Base-by-base conservation (phyloP, 768 basidiomycete species). In the Kondoa malvinella region DNA sequence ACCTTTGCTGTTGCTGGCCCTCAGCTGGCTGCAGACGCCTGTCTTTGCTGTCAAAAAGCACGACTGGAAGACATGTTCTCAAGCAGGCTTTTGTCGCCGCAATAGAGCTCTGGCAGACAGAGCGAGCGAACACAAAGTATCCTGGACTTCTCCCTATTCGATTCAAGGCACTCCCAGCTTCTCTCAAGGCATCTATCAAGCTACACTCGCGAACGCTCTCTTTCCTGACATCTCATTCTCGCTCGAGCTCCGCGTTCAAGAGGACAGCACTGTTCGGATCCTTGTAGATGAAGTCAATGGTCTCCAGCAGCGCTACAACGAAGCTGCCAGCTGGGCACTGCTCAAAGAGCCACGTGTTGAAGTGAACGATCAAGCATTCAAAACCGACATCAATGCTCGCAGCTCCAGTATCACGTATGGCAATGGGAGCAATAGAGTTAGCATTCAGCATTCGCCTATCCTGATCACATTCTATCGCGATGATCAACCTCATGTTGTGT, bases 51-150 rank as follows among this genome's bases (percentile, higher is more conserved):
- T 80, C 71, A 81, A 81, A 79, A 79, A 81, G 25, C 82, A 86
- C 68, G 90, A 96, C 78, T 99, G 92, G 82, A 96, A 95, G 78
- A 89, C 85, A 67, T 97, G 95, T 75, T 81, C 82, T n/a, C 89
- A 97, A 77, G 84, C 90, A 0, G 92, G 88, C 25, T 97, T 99
- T 78, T 97, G 95, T 80, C 83, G 89, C n/a, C 79, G 87, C 58
- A 90, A 92, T 64, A 85, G 94, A 60, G 87, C 87, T 0, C 83
- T 99, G 58, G 83, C 90, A 68, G 80, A 82, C 8, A 84, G 89
- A 60, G 87, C 89, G 2, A 79, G 79, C 56, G 83, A 83, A 65
- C 80, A 81, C 4, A 77, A 78, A 32, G 76, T 80, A 15, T 77
- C 80, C 2, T 96, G 92, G 88, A 80, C 78, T 50, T 95, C 92